Percentiles rank a stretch among this genome's conserved stretches.
phyloP scores from a whole-genome alignment of 495 filamentous ascomycete species.

The Neurospora sp. region DNA sequence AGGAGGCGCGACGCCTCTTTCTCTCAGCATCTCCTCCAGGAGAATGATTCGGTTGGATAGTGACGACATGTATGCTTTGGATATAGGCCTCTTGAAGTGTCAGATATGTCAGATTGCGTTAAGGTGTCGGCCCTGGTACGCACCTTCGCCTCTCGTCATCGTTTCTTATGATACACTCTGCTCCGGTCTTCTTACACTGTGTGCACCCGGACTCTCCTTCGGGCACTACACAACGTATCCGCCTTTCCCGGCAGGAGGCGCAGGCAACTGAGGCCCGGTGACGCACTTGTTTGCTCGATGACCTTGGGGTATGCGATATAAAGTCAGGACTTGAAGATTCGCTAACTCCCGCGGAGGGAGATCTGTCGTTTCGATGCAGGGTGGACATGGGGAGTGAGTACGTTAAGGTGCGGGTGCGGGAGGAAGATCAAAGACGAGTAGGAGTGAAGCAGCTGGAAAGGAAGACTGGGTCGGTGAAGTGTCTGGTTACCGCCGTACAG shows the following conservation, averaged over 20 bases:
- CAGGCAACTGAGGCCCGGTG: slow-evolving; percentile 33
- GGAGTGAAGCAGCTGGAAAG: not conserved
- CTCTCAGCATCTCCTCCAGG: slow-evolving; percentile 39
- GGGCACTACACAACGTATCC: slow-evolving; percentile 48
- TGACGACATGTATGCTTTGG: slow-evolving; percentile 47
- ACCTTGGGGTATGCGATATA: slow-evolving; percentile 13
- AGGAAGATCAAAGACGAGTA: not conserved
- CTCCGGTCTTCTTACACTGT: slow-evolving; percentile 41
- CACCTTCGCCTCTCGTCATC: slow-evolving; percentile 45
- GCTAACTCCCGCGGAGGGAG: slow-evolving; percentile 17
- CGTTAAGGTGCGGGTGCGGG: not conserved
- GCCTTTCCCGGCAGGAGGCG: slow-evolving; percentile 38
- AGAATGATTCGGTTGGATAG: slow-evolving; percentile 40
- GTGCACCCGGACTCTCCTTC: slow-evolving; percentile 40
- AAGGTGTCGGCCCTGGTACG: slow-evolving; percentile 1
- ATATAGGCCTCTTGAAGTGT: slow-evolving; percentile 35
- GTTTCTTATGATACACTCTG: slow-evolving; percentile 45
- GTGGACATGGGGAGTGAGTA: not conserved
- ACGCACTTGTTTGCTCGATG: slow-evolving; percentile 20
- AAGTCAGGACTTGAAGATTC: slow-evolving; percentile 19
- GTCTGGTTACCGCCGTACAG: not conserved
- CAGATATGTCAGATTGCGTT: not conserved
- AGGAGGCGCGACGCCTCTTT: slow-evolving; percentile 37
- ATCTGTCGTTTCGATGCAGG: slow-evolving; percentile 11
- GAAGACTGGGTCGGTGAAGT: slow-evolving; percentile 1